phyloP scores from a whole-genome alignment of 805 yeast species.

The Ogataea ganodermae region DNA sequence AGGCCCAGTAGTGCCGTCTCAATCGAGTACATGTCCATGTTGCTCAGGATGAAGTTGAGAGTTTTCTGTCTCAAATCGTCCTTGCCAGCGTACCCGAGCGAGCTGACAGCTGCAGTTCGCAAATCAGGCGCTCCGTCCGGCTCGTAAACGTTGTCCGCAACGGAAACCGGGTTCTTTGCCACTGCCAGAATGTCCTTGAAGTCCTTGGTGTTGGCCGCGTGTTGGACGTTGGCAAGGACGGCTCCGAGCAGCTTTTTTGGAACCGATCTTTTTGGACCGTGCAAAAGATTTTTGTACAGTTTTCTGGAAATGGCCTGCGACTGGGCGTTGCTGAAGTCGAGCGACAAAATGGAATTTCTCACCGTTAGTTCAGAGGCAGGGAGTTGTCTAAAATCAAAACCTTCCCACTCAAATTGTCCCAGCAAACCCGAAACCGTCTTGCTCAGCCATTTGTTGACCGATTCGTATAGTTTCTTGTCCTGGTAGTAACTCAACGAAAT shows the following conservation, averaged over 20 bases:
- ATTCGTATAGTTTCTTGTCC: conserved; percentile 16
- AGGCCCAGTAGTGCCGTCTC: conserved; percentile 62
- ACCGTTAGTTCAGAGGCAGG: conserved; percentile 43
- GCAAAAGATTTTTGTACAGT: conserved; percentile 50
- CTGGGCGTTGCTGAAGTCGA: conserved; percentile 35
- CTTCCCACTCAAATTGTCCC: conserved; percentile 42
- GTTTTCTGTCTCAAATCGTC: conserved; percentile 51
- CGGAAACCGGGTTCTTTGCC: conserved; percentile 50
- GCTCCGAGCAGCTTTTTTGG: conserved; percentile 55
- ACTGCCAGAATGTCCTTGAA: conserved; percentile 62
- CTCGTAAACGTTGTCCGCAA: conserved; percentile 39
- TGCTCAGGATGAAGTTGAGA: conserved; percentile 57
- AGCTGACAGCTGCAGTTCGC: conserved; percentile 56
- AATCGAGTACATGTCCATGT: conserved; percentile 54
- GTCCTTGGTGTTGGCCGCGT: conserved; percentile 42
- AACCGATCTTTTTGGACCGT: conserved; percentile 52
- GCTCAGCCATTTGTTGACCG: conserved; percentile 18
- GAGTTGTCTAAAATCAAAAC: conserved; percentile 25
- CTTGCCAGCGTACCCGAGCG: conserved; percentile 52
- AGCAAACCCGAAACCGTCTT: conserved; percentile 25
- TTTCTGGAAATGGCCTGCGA: conserved; percentile 38
- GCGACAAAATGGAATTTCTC: conserved; percentile 44
- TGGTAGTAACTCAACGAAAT: conserved; percentile 24
- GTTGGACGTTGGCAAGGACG: conserved; percentile 36
- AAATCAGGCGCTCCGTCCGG: conserved; percentile 36